These are phyloP conservation scores for Mucor plumbeus DNA, from an alignment of 371 early-diverging fungal genomes.

Conservation along the genomic window DNA sequence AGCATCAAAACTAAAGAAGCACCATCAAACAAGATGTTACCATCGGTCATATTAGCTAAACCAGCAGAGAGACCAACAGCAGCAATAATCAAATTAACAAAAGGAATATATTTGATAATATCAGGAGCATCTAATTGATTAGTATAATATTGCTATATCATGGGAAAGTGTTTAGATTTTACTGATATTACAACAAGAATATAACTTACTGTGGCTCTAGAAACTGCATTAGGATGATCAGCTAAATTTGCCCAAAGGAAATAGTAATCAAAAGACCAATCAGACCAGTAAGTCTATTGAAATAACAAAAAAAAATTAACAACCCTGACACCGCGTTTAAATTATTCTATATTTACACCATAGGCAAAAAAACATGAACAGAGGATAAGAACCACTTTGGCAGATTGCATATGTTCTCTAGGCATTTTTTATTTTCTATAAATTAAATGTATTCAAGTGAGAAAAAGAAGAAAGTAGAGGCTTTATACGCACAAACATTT, in stretches of 20 bases:
- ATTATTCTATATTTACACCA: conserved; percentile 37
- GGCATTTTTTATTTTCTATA: conserved; percentile 13
- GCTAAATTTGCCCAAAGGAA: conserved; percentile 52
- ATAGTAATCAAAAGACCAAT: conserved; percentile 57
- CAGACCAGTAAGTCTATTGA: conserved; percentile 52
- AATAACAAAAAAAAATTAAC: background rate
- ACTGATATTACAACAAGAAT: background rate
- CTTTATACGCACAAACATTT: background rate
- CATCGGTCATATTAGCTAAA: conserved; percentile 52
- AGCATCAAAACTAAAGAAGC: conserved; percentile 56
- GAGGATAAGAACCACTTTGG: conserved; percentile 51
- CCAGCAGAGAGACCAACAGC: conserved; percentile 54
- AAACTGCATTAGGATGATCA: conserved; percentile 48
- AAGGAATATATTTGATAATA: conserved; percentile 53
- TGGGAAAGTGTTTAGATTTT: background rate
- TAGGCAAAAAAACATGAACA: conserved; percentile 58
- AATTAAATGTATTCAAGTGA: background rate
- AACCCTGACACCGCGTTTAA: background rate
- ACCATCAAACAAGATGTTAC: conserved; percentile 54
- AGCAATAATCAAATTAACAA: conserved; percentile 51
- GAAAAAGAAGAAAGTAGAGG: background rate
- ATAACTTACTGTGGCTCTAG: conserved; percentile 46
- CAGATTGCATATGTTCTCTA: conserved; percentile 46
- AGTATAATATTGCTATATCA: conserved; percentile 42
- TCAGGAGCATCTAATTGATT: conserved; percentile 47